These are phyloP conservation scores for Boechera stricta DNA, from an alignment of 345 rosid genomes.

Conservation along the genomic window DNA sequence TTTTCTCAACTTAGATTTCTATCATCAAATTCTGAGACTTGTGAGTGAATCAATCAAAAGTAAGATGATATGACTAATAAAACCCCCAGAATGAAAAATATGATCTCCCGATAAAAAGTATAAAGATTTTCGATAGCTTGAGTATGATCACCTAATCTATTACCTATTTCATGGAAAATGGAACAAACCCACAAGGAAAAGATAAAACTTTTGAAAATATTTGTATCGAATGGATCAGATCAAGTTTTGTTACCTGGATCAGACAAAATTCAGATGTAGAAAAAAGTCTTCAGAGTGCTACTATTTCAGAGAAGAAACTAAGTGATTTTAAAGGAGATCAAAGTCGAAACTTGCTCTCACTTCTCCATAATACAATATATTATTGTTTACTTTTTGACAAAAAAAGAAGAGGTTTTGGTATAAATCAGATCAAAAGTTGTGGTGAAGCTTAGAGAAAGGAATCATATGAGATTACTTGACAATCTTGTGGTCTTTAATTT, in stretches of 20 bases:
- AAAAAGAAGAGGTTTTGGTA: conserved; percentile 1
- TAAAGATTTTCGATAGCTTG: neutral
- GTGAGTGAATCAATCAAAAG: conserved; percentile 27
- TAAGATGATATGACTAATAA: neutral
- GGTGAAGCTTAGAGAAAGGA: conserved; percentile 38
- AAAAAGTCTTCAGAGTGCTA: conserved; percentile 13
- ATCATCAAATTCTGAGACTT: neutral
- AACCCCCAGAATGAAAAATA: neutral
- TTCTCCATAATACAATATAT: conserved; percentile 9
- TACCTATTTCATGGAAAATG: conserved; percentile 1
- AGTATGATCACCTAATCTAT: conserved; percentile 20
- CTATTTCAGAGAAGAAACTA: conserved; percentile 24
- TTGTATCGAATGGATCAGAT: conserved; percentile 2
- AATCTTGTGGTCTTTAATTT: conserved; percentile 31
- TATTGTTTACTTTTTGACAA: neutral
- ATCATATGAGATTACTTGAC: conserved; percentile 21
- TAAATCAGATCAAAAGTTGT: conserved; percentile 26
- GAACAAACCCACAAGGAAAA: conserved; percentile 2
- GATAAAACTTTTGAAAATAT: neutral
- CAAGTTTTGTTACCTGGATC: conserved; percentile 39
- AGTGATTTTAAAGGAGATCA: neutral
- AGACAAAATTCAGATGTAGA: conserved; percentile 27
- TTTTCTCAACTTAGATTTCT: neutral
- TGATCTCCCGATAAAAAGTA: neutral
- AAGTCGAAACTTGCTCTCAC: conserved; percentile 1